Conservation (phyloP, 2,329 filamentous ascomycete genomes). For the Tolypocladium sp. region DNA sequence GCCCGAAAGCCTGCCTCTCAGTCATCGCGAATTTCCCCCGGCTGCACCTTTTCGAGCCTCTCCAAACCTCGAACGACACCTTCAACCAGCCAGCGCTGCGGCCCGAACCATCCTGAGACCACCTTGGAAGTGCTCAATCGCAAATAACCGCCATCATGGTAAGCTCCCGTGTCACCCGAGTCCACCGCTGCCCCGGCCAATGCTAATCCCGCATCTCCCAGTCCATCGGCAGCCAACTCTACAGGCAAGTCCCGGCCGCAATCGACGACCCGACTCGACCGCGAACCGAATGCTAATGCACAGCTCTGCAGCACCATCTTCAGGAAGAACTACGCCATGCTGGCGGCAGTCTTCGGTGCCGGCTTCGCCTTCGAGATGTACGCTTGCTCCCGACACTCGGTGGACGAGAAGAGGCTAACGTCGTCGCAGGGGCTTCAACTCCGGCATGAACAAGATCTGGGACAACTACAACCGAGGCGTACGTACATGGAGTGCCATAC, state of each 20-base stretch:
- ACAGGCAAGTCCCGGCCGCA: constrained; percentile 25
- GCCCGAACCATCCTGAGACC: constrained; percentile 14
- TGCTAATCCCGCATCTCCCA: constrained; percentile 27
- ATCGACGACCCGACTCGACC: constrained; percentile 9
- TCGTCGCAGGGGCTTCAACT: constrained; percentile 66
- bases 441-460: constrained; percentile 76
- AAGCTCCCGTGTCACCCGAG: constrained; percentile 7
- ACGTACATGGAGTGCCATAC: constrained; percentile 33
- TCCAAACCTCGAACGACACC: constrained; percentile 17
- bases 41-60: constrained; percentile 7
- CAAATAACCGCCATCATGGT: constrained; percentile 26
- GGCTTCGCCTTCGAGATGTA: constrained; percentile 95
- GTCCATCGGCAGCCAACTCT: constrained; percentile 27
- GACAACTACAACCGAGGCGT: constrained; percentile 86
- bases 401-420: constrained; percentile 20
- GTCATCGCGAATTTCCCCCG: constrained; percentile 17
- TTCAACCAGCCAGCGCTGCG: constrained; percentile 16
- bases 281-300: constrained; percentile 14
- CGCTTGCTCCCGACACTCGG: constrained; percentile 24
- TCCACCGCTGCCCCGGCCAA: neutral
- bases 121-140: constrained; percentile 18
- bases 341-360: constrained; percentile 74
- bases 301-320: constrained; percentile 59
- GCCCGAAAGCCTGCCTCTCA: constrained; percentile 19
- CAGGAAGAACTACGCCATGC: constrained; percentile 80